phyloP scores from a whole-genome alignment of 2,329 filamentous ascomycete genomes.

The Penicillium concentricum region DNA sequence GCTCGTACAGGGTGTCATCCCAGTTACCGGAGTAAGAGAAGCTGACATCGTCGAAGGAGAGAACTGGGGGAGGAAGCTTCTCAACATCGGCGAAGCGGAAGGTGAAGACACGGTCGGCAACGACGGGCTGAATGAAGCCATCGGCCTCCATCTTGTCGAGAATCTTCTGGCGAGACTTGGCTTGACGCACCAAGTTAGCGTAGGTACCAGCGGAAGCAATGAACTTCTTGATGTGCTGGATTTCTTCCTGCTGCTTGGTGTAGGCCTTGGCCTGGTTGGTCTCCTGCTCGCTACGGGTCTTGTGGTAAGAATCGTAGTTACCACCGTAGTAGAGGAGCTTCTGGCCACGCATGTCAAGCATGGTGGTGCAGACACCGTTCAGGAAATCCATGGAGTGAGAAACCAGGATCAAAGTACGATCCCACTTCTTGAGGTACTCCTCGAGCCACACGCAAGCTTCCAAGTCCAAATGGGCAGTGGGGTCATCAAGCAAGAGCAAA shows the following conservation, averaged over 20 bases:
- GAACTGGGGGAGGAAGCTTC: conserved; percentile 95
- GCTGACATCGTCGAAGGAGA: conserved; percentile 95
- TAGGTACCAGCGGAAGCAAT: conserved; percentile 99
- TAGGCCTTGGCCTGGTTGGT: conserved; percentile 99
- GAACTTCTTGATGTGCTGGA: conserved; percentile 99
- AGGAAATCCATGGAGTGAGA: conserved; percentile 99
- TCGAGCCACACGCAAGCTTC: conserved; percentile 99
- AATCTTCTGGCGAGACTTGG: conserved; percentile 99
- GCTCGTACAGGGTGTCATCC: conserved; percentile 90
- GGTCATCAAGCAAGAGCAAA: conserved; percentile 92
- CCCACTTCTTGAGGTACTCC: conserved; percentile 99
- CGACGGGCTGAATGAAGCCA: conserved; percentile 92
- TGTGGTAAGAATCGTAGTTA: conserved; percentile 98
- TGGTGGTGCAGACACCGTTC: conserved; percentile 96
- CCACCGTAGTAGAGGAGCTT: conserved; percentile 96
- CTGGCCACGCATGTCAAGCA: conserved; percentile 96
- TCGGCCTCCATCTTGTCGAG: conserved; percentile 99
- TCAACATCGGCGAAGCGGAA: conserved; percentile 99
- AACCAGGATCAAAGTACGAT: conserved; percentile 91
- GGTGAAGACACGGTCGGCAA: conserved; percentile 82
- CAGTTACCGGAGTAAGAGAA: conserved; percentile 94
- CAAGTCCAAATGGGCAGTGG: conserved; percentile 97
- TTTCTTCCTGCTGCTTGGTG: conserved; percentile 98
- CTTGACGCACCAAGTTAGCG: conserved; percentile 97
- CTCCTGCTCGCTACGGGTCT: conserved; percentile 92